Evolutionary conservation across 139 green algal genomes (phyloP).

Genomic region (Chlamydomonas asymmetrica): DNA sequence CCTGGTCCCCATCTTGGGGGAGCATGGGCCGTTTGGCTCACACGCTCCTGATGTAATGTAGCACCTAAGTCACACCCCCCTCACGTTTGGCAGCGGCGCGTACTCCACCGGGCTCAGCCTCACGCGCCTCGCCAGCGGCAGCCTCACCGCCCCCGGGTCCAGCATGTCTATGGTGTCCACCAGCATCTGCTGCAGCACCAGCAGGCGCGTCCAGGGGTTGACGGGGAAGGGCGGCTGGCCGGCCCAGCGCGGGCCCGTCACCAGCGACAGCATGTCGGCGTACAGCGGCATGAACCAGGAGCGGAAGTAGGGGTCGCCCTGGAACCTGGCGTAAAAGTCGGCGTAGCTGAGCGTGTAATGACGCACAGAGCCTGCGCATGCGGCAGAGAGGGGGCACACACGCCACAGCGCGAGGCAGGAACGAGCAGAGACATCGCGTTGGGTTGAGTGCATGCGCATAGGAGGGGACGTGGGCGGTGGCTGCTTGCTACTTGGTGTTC

Average conservation of each 20-base stretch:
- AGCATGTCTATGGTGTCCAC: conserved; percentile 74
- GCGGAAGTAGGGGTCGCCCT: conserved; percentile 22
- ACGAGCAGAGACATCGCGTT: no score
- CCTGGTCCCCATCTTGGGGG: no score
- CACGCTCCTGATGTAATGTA: no score
- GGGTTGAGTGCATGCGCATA: no score
- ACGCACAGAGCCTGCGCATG: conserved; percentile 17
- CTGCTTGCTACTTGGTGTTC: no score
- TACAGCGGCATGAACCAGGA: conserved; percentile 33
- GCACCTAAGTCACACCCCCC: no score
- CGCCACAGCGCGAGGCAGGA: no score
- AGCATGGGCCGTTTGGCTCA: no score
- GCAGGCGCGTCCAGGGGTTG: conserved; percentile 33
- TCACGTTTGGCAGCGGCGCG: conserved; percentile 52
- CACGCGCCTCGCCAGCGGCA: conserved; percentile 43
- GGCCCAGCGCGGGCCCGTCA: conserved; percentile 11
- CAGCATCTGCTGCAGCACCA: conserved; percentile 54
- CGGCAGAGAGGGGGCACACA: no score
- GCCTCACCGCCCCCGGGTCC: conserved; percentile 58
- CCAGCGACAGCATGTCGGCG: conserved; percentile 24
- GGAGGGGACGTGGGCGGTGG: no score
- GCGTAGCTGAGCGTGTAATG: conserved; percentile 70
- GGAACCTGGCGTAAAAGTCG: conserved; percentile 30
- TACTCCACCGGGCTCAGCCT: conserved; percentile 58
- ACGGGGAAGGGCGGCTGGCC: conserved; percentile 27